Evolutionary conservation across 2,329 filamentous ascomycete genomes (phyloP).

Genomic region (Chrysoporthe puriensis): DNA sequence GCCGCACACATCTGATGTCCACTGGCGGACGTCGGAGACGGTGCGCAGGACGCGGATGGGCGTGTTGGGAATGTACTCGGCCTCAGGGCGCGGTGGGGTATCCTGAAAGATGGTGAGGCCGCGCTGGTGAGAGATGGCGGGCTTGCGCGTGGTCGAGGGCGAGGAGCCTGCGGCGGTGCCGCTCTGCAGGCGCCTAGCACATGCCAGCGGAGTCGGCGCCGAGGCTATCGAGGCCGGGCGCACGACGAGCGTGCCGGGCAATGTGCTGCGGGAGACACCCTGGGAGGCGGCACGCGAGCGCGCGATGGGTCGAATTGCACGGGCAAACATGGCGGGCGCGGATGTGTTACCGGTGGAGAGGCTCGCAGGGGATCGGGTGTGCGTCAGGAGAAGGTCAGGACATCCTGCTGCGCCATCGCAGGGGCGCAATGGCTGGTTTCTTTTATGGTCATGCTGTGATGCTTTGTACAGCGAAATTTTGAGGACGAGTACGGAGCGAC

Average conservation of each 20-base stretch:
- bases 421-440: conserved; percentile 17
- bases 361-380: not conserved
- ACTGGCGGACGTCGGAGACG: conserved; percentile 69
- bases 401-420: conserved; percentile 20
- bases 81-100: conserved; percentile 29
- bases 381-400: conserved; percentile 24
- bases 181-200: not conserved
- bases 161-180: not conserved
- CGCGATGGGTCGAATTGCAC: conserved; percentile 18
- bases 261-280: not conserved
- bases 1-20: conserved; percentile 69
- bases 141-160: not conserved
- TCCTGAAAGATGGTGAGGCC: conserved; percentile 15
- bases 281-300: conserved; percentile 22
- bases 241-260: not conserved
- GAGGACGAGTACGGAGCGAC: conserved; percentile 18
- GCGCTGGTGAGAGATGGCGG: conserved; percentile 13
- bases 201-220: not conserved
- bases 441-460: conserved; percentile 24
- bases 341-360: not conserved
- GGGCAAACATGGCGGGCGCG: conserved; percentile 21
- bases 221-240: not conserved
- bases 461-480: conserved; percentile 27
- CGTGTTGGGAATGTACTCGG: conserved; percentile 57
- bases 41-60: conserved; percentile 76